Percentiles rank a stretch among this genome's conserved stretches.
These are phyloP conservation scores for Byssothecium circinans DNA, from an alignment of 2,329 filamentous ascomycete species.

Conservation along the genomic window DNA sequence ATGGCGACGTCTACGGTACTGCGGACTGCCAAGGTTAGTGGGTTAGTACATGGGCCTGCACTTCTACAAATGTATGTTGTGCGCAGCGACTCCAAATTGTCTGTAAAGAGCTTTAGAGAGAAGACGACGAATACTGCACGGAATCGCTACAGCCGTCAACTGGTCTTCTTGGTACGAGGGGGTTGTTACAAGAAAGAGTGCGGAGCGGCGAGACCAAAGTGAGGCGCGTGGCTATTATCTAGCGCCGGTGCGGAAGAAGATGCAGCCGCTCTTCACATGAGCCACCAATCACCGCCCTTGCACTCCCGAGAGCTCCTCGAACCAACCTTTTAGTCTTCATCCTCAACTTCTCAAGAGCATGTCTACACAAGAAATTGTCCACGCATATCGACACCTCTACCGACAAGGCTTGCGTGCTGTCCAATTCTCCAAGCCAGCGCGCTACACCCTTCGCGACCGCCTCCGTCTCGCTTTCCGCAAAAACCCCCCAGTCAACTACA, in stretches of 20 bases:
- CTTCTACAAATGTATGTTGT: slow-evolving; percentile 10
- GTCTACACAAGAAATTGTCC: slow-evolving; percentile 53
- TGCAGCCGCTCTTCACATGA: slow-evolving; percentile 5
- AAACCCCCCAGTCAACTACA: slow-evolving; percentile 27
- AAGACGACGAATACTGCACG: too few species aligned
- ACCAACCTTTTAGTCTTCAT: too few species aligned
- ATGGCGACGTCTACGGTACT: slow-evolving; percentile 11
- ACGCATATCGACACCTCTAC: slow-evolving; percentile 71
- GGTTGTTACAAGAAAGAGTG: too few species aligned
- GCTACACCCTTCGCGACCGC: slow-evolving; percentile 61
- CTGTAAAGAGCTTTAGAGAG: too few species aligned
- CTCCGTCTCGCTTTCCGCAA: slow-evolving; percentile 47
- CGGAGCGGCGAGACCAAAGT: slow-evolving; percentile 3
- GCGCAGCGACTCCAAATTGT: neutral
- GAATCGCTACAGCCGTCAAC: too few species aligned
- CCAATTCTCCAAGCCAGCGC: slow-evolving; percentile 69
- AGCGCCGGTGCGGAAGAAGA: slow-evolving; percentile 11
- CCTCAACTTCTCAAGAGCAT: too few species aligned
- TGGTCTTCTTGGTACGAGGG: too few species aligned
- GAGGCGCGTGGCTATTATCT: slow-evolving; percentile 3
- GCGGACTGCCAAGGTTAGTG: slow-evolving; percentile 8
- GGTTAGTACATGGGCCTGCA: slow-evolving; percentile 18
- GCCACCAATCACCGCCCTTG: neutral
- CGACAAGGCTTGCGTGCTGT: slow-evolving; percentile 69
- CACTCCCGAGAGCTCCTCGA: too few species aligned